Base-by-base conservation (phyloP, 2,329 filamentous ascomycete genomes). In the Arthrobotrys sphaeroides region DNA sequence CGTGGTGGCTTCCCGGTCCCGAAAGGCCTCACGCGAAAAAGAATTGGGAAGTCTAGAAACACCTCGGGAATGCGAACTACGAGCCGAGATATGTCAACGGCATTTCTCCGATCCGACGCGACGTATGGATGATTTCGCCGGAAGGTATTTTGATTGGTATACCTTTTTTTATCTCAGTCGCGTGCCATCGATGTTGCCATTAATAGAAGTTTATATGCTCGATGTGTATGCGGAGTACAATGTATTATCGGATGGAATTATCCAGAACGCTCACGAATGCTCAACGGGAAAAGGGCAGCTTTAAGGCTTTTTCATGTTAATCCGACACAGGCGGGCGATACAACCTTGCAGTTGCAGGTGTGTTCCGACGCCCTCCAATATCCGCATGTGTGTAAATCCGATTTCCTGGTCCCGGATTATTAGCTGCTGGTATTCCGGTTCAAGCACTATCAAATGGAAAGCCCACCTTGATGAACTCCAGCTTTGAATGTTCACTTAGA, bases 371-470 rank as follows among this genome's bases (percentile, higher is more conserved):
- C 95, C 95, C 82, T 99, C 95, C n/a, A 99, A 85, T 67, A 99
- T 94, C 82, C 96, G 94, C 95, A 99, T 99, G 82, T 99, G 95
- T 1, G 95, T 96, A 83, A 98, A 98, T 62, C 95, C 95, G 83
- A 99, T 99, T 84, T 97, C 95, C 84, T 80, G 36, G 7, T 53
- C 24, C 82, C 76, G 53, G n/a, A 9, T 45, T 31, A n/a, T 49
- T 49, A 65, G 57, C 40, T 18, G 26, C 7, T 9, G 5, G 5
- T 31, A 13, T 31, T 49, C 38, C 5, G 9, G 9, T 3, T 6
- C 12, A 38, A 43, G 22, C 1, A 6, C n/a, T 13, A 13, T 36
- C 5, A n/a, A 47, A 5, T 9, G 26, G 9, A 22, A 7, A 77
- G 81, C 81, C 79, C 28, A 80, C 79, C 69, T 93, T 94, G 84